phyloP scores from a whole-genome alignment of 129 eudicot genomes.

The Calendula officinalis region DNA sequence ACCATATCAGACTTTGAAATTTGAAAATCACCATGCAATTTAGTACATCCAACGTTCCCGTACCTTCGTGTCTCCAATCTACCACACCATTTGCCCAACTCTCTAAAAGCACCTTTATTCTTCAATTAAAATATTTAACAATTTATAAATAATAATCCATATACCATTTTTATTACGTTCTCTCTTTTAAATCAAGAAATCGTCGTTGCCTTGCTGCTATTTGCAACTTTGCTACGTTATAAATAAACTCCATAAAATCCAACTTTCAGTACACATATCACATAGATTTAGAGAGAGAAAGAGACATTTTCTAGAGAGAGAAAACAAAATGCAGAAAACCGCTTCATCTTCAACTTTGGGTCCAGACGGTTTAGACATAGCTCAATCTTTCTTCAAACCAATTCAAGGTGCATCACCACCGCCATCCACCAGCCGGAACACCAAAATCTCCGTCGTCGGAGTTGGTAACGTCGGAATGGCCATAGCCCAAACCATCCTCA shows the following conservation, averaged over 20 bases:
- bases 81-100: constrained; percentile 13
- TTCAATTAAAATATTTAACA: background rate
- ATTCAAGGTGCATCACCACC: constrained; percentile 48
- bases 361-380: constrained; percentile 68
- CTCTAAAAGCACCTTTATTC: constrained; percentile 8
- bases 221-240: background rate
- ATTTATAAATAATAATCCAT: background rate
- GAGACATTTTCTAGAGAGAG: background rate
- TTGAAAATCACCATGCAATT: background rate
- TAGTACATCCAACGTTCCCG: background rate
- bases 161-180: no score
- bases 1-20: background rate
- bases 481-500: constrained; percentile 95
- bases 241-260: constrained; percentile 7
- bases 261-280: background rate
- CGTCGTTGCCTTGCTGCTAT: no score
- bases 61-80: constrained; percentile 4
- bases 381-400: constrained; percentile 64
- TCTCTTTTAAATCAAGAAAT: no score
- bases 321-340: constrained; percentile 51
- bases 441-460: constrained; percentile 88
- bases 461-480: constrained; percentile 99
- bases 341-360: constrained; percentile 56
- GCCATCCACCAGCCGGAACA: constrained; percentile 45
- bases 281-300: background rate